Percentiles rank a stretch among this genome's conserved stretches.
Evolutionary conservation across 257 asterid species (phyloP).

Genomic region (Galeopsis tetrahit): DNA sequence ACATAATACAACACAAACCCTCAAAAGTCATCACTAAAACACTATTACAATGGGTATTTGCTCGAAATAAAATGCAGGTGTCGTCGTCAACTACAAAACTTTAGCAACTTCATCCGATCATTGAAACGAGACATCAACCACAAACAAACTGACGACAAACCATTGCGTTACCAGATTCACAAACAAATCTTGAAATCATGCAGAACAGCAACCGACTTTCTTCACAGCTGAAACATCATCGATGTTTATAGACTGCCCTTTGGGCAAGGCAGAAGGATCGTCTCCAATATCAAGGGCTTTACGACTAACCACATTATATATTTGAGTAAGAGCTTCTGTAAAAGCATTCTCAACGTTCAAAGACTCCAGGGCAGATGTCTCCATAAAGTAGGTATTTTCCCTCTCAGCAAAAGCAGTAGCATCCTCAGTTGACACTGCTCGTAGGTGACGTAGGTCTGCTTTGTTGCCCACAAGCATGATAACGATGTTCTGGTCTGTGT

Average conservation of each 20-base stretch:
- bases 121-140: not conserved
- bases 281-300: constrained; percentile 69
- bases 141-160: not conserved
- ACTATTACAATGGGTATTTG: constrained; percentile 16
- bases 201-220: constrained; percentile 63
- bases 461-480: constrained; percentile 80
- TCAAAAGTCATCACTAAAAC: constrained; percentile 17
- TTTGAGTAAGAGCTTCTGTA: constrained; percentile 65
- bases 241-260: constrained; percentile 57
- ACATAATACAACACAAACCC: constrained; percentile 34
- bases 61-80: not conserved
- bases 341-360: constrained; percentile 71
- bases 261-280: constrained; percentile 62
- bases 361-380: constrained; percentile 77
- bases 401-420: constrained; percentile 60
- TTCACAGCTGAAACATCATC: constrained; percentile 64
- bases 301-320: constrained; percentile 64
- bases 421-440: constrained; percentile 68
- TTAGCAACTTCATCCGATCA: constrained; percentile 9
- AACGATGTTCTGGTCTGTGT: constrained; percentile 68
- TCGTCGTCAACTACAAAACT: constrained; percentile 25
- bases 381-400: constrained; percentile 63
- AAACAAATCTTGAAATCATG: constrained; percentile 26
- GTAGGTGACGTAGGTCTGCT: constrained; percentile 68
- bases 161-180: constrained; percentile 2